A percentile compares a stretch with the other conserved stretches of the same genome.
Conservation (phyloP, 2,329 filamentous ascomycete genomes). For the Trichothecium sympodiale region DNA sequence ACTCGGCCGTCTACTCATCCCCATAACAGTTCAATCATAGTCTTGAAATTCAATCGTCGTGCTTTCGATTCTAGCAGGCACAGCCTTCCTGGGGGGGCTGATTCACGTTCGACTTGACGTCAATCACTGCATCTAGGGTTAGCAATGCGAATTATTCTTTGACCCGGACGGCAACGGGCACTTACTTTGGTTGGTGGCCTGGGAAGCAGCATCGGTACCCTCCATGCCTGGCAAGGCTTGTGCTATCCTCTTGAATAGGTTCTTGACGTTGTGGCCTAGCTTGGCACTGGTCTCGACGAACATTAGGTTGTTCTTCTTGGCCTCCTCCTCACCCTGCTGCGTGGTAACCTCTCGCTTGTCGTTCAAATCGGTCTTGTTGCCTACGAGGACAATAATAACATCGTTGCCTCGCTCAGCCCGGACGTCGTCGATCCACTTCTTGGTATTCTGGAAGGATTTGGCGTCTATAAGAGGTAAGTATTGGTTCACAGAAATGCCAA, state of each 20-base stretch:
- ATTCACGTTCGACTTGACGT: constrained; percentile 74
- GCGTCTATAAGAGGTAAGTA: constrained; percentile 42
- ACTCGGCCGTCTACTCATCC: background rate
- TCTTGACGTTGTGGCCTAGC: constrained; percentile 95
- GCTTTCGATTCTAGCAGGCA: constrained; percentile 20
- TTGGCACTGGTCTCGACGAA: constrained; percentile 99
- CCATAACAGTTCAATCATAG: background rate
- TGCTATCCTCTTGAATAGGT: constrained; percentile 93
- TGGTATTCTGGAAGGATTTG: constrained; percentile 96
- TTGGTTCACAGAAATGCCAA: constrained; percentile 8
- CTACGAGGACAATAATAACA: constrained; percentile 96
- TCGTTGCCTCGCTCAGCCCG: constrained; percentile 93
- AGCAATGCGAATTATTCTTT: background rate
- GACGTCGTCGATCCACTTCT: constrained; percentile 99
- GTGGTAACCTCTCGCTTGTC: constrained; percentile 97
- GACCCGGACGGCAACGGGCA: constrained; percentile 13
- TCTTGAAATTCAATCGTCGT: background rate
- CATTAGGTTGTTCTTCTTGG: constrained; percentile 95
- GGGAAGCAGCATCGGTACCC: constrained; percentile 67
- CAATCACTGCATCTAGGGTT: constrained; percentile 57
- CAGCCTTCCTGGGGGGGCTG: constrained; percentile 64
- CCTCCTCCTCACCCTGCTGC: constrained; percentile 92
- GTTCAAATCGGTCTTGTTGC: constrained; percentile 98
- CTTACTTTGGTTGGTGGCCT: constrained; percentile 67
- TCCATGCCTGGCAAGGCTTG: constrained; percentile 98